Evolutionary conservation across 179 eudicot species (phyloP).

Genomic region (Beta lomatogona): DNA sequence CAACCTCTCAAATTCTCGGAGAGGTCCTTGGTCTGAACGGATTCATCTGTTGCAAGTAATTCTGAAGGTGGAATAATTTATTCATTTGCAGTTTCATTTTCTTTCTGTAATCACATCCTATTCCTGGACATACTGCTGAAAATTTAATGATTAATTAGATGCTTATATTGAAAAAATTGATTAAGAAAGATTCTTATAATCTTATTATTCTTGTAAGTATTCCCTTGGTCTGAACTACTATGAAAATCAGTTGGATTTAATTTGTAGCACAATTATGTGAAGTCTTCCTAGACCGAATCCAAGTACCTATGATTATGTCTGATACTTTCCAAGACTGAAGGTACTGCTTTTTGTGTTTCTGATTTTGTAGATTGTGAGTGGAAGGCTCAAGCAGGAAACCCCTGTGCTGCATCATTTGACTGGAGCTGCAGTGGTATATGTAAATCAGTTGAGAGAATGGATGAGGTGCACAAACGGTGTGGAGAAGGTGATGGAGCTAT

Average conservation of each 20-base stretch:
- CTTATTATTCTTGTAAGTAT: no score
- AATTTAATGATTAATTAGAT: not conserved
- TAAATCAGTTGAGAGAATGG: conserved; percentile 38
- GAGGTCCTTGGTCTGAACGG: not conserved
- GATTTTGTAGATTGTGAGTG: conserved; percentile 34
- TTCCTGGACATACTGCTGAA: no score
- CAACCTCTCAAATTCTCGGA: no score
- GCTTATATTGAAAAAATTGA: not conserved
- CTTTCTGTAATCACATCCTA: no score
- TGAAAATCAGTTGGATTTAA: not conserved
- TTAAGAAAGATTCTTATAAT: not conserved
- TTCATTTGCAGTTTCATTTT: no score
- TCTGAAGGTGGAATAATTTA: no score
- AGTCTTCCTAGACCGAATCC: not conserved
- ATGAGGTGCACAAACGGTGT: conserved; percentile 34
- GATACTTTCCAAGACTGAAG: not conserved
- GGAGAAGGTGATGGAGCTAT: conserved; percentile 41
- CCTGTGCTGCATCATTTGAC: conserved; percentile 39
- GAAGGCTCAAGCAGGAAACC: conserved; percentile 39
- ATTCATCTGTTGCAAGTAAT: not conserved
- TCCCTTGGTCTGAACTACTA: not conserved
- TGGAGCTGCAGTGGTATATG: conserved; percentile 43
- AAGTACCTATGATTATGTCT: not conserved
- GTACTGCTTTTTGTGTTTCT: not conserved
- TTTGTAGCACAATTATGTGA: not conserved